A percentile compares a stretch with the other conserved stretches of the same genome.
Conservation (phyloP, 2,329 filamentous ascomycete species). For the Trichoderma sp. region DNA sequence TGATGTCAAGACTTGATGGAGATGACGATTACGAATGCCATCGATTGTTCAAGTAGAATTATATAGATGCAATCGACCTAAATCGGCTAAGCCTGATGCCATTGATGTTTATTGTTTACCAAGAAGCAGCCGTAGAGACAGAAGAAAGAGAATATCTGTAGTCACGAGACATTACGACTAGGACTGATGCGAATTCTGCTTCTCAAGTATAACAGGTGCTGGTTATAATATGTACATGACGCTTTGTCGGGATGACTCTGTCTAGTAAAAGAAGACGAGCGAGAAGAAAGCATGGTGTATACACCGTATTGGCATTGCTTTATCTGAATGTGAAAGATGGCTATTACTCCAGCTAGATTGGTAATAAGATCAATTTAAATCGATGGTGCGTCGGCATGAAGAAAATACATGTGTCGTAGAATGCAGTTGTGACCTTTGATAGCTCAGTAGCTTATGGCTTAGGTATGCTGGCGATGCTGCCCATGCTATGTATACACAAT, state of each 20-base stretch:
- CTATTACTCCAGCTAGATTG: background rate
- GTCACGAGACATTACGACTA: background rate
- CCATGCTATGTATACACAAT: too few relatives aligned
- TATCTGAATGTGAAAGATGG: background rate
- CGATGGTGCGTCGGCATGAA: background rate
- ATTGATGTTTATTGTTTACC: background rate
- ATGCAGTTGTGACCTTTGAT: background rate
- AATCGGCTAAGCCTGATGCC: too few relatives aligned
- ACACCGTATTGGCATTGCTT: background rate
- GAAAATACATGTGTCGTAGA: background rate
- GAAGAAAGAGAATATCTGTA: background rate
- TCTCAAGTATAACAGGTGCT: background rate
- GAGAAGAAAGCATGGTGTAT: too few relatives aligned
- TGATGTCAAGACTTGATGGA: background rate
- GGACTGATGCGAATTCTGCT: too few relatives aligned
- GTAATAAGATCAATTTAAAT: background rate
- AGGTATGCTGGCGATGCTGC: too few relatives aligned
- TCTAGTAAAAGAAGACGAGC: background rate
- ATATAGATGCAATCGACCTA: background rate
- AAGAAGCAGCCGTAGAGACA: background rate
- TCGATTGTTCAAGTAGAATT: background rate
- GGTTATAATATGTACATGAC: background rate
- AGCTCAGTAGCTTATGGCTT: too few relatives aligned
- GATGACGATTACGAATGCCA: too few relatives aligned
- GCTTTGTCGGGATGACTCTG: background rate